These are phyloP conservation scores for Diutina mesorugosa DNA, from an alignment of 1,139 yeast species.

Conservation along the genomic window DNA sequence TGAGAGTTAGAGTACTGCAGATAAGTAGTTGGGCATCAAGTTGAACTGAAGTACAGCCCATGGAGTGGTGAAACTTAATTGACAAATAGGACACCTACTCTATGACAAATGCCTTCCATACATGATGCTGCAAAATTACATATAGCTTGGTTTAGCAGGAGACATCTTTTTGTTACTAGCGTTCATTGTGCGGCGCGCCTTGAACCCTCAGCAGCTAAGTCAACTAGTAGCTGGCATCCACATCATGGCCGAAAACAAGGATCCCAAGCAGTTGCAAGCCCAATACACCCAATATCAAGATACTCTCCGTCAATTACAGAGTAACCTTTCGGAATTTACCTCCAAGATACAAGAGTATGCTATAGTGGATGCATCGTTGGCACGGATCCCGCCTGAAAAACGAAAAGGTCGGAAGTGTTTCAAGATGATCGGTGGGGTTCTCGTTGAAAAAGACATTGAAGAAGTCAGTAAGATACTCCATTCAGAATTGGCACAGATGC, in stretches of 20 bases:
- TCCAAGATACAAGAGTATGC: constrained; percentile 30
- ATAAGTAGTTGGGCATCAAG: too few relatives aligned
- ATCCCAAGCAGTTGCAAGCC: constrained; percentile 38
- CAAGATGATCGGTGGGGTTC: constrained; percentile 89
- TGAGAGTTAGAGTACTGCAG: background rate
- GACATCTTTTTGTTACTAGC: background rate
- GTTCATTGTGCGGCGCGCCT: background rate
- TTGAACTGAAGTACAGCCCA: too few relatives aligned
- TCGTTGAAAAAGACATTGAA: constrained; percentile 70
- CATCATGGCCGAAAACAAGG: constrained; percentile 9
- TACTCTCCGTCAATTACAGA: constrained; percentile 41
- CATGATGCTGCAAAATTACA: too few relatives aligned
- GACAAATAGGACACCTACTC: too few relatives aligned
- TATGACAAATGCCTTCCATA: too few relatives aligned
- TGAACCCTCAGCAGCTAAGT: background rate
- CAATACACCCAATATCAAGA: constrained; percentile 55
- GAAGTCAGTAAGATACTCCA: constrained; percentile 62
- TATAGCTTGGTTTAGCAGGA: too few relatives aligned
- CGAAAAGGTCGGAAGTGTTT: constrained; percentile 62
- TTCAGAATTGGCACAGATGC: constrained; percentile 32
- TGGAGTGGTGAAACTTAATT: too few relatives aligned
- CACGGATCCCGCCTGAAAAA: constrained; percentile 32
- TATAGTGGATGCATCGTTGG: constrained; percentile 34
- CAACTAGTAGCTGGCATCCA: background rate
- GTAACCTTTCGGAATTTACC: constrained; percentile 38